Conservation (phyloP, 331 rosid species). For the Cydonia oblonga region DNA sequence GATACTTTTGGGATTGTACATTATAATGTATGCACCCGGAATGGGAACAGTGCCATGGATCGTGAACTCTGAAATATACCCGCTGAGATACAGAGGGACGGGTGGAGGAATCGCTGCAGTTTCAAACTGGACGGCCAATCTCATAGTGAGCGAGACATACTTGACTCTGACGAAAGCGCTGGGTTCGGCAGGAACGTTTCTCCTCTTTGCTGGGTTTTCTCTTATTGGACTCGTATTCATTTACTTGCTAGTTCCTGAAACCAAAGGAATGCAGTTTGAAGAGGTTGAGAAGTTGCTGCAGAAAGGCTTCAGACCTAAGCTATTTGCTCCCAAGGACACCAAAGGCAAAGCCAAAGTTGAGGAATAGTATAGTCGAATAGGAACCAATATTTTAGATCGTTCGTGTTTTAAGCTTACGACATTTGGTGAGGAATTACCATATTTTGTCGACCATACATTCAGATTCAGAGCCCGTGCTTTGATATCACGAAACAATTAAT, state of each 20-base stretch:
- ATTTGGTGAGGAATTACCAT: background rate
- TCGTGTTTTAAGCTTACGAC: background rate
- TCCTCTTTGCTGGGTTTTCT: constrained; percentile 57
- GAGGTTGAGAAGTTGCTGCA: constrained; percentile 54
- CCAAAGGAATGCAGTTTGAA: constrained; percentile 53
- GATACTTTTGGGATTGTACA: constrained; percentile 41
- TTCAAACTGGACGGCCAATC: constrained; percentile 60
- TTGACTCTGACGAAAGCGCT: constrained; percentile 35
- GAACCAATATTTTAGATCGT: background rate
- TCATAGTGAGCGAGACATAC: constrained; percentile 54
- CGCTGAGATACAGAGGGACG: constrained; percentile 53
- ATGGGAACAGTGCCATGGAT: constrained; percentile 81
- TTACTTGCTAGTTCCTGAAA: constrained; percentile 46
- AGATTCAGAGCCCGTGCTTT: no score
- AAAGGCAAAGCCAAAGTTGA: constrained; percentile 2
- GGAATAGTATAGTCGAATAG: background rate
- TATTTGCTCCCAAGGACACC: constrained; percentile 1
- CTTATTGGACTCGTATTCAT: constrained; percentile 37
- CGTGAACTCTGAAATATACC: constrained; percentile 71
- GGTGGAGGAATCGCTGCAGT: constrained; percentile 89
- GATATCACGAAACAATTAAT: background rate
- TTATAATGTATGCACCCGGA: constrained; percentile 59
- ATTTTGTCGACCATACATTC: no score
- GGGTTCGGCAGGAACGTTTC: constrained; percentile 55
- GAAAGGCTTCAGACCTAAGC: constrained; percentile 22